These are phyloP conservation scores for Rhodamnia rubescens DNA, from an alignment of 345 rosid species.

Conservation along the genomic window DNA sequence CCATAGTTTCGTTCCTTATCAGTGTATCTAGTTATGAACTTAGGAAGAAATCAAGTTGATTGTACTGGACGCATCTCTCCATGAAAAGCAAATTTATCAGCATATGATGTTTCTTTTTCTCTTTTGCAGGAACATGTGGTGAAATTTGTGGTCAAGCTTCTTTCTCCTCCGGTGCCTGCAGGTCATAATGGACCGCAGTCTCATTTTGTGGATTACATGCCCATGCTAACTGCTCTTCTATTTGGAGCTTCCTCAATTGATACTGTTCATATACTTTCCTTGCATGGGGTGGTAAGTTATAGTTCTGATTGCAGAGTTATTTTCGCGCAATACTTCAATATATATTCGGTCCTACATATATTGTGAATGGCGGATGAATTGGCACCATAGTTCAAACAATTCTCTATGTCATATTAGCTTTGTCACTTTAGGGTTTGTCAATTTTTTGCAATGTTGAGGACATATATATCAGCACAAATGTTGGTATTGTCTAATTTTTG, in stretches of 20 bases:
- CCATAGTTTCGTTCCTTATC: background rate
- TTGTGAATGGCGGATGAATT: background rate
- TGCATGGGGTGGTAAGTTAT: conserved; percentile 58
- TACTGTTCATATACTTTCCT: conserved; percentile 44
- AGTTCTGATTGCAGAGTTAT: background rate
- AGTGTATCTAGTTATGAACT: background rate
- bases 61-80: background rate
- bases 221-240: conserved; percentile 45
- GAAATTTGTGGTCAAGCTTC: conserved; percentile 47
- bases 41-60: background rate
- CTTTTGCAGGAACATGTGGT: conserved; percentile 51
- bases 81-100: background rate
- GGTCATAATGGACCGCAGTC: conserved; percentile 20
- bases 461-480: background rate
- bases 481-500: background rate
- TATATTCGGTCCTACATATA: background rate
- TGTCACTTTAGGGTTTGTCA: background rate
- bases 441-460: background rate
- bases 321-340: background rate
- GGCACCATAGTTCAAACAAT: background rate
- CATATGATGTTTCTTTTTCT: background rate
- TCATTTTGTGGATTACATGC: conserved; percentile 35
- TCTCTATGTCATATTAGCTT: background rate
- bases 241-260: conserved; percentile 42
- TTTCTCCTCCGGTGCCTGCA: conserved; percentile 43